Percentiles rank a stretch among this genome's conserved stretches.
Conservation (phyloP, 805 yeast genomes). For the Ogataea philodendri region DNA sequence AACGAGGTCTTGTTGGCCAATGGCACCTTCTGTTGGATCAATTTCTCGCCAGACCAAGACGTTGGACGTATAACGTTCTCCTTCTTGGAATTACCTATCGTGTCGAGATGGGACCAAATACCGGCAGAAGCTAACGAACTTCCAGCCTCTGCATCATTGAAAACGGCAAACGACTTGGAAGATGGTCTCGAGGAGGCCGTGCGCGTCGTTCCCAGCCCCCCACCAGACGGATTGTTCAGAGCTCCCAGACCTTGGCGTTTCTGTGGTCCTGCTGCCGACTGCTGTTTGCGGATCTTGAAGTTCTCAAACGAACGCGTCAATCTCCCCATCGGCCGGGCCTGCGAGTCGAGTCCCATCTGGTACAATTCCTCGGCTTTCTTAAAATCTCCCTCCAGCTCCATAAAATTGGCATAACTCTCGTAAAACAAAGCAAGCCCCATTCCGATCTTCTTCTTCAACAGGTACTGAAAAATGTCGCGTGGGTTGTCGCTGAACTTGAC, state of each 20-base stretch:
- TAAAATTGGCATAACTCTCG: conserved; percentile 69
- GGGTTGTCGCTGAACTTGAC: conserved; percentile 67
- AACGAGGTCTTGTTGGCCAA: conserved; percentile 18
- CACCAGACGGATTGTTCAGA: conserved; percentile 24
- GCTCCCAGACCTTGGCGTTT: conserved; percentile 10
- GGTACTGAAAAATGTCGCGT: conserved; percentile 64
- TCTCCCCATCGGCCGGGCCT: conserved; percentile 65
- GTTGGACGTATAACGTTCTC: conserved; percentile 58
- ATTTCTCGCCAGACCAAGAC: conserved; percentile 63
- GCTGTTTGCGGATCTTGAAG: conserved; percentile 42
- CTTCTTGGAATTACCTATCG: conserved; percentile 50
- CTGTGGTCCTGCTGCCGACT: conserved; percentile 7
- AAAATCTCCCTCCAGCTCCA: conserved; percentile 49
- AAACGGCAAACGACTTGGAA: conserved; percentile 22
- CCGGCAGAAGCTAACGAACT: conserved; percentile 19
- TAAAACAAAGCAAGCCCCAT: conserved; percentile 63
- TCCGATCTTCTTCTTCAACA: conserved; percentile 74
- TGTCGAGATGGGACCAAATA: conserved; percentile 49
- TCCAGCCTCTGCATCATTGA: conserved; percentile 6
- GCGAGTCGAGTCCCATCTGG: conserved; percentile 51
- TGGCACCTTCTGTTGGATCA: conserved; percentile 40
- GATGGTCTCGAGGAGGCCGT: conserved; percentile 18
- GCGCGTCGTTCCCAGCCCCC: conserved; percentile 18
- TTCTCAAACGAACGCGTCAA: conserved; percentile 42
- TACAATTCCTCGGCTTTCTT: conserved; percentile 60